Conservation (phyloP, 2,329 filamentous ascomycete species). For the Westerdykella ornata region DNA sequence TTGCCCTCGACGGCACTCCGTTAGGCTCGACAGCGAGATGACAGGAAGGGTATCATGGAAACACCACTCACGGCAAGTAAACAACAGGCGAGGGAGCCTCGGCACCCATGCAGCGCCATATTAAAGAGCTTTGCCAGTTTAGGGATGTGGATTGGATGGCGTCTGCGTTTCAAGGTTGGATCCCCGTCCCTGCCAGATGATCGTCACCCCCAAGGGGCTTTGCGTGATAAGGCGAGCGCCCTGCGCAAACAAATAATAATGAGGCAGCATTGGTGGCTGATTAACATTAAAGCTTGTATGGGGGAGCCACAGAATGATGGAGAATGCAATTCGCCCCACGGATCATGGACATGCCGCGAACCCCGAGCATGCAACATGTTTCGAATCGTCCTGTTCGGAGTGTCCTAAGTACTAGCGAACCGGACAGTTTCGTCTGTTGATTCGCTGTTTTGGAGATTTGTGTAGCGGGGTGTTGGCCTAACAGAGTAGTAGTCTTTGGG, state of each 20-base stretch:
- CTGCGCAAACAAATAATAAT: no score
- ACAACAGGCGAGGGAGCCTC: conserved; percentile 16
- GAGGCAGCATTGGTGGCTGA: conserved; percentile 9
- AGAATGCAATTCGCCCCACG: conserved; percentile 7
- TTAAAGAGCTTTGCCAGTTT: conserved; percentile 28
- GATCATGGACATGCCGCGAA: background rate
- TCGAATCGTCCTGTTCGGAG: background rate
- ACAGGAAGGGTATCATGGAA: conserved; percentile 12
- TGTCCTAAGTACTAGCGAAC: background rate
- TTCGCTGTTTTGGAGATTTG: conserved; percentile 11
- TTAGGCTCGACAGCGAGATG: conserved; percentile 19
- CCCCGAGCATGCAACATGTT: conserved; percentile 4
- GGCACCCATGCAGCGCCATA: conserved; percentile 25
- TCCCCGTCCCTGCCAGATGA: conserved; percentile 5
- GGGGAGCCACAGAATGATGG: conserved; percentile 9
- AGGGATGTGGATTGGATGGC: conserved; percentile 23
- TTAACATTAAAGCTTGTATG: conserved; percentile 8
- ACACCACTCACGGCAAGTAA: conserved; percentile 13
- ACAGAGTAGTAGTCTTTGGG: conserved; percentile 1
- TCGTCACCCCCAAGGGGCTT: conserved; percentile 7
- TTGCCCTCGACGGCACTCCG: conserved; percentile 17
- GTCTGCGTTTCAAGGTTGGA: conserved; percentile 12
- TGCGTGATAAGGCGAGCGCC: conserved; percentile 15
- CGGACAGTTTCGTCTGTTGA: conserved; percentile 1
- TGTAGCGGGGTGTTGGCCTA: conserved; percentile 11